Base-by-base conservation (phyloP, 106 monocot species). In the Dendrobium officinale region DNA sequence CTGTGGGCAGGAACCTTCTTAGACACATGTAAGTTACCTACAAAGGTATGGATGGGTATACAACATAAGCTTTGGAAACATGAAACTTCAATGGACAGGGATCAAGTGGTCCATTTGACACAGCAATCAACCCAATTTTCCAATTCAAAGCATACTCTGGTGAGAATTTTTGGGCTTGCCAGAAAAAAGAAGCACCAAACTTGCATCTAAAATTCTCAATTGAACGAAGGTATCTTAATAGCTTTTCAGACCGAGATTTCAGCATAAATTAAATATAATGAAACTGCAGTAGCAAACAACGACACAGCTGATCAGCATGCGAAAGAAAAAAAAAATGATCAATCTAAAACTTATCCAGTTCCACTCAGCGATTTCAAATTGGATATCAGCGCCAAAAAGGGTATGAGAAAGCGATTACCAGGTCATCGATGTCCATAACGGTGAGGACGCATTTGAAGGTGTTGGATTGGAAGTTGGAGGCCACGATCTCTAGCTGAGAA, bases 381-480 rank as follows among this genome's bases (percentile, higher is more conserved):
- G 43, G 37, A 37, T 10, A 9, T 72, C 9, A 41, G 42, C 42
- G 20, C 10, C 3, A 76, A 9, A n/a, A 49, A 8, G 22, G 4
- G 17, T 26, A 11, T 22, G 17, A 22, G 13, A 58, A 10, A 64
- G 17, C n/a, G 16, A 42, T 47, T 78, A 92, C 92, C 64, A 92
- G 86, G 51, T 92, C 88, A 19, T 90, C 86, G 75, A 92, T 80
- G 18, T 92, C 80, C 37, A 51, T 42, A 45, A 84, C 80, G 19
- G 86, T 79, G 81, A 92, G 82, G 43, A 66, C 78, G 17, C 79
- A 84, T 20, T 80, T 75, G 80, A 84, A 92, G 55, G 83, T 76
- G 81, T 79, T 54, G 47, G 84, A 90, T 75, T 80, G 88, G 77
- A 90, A 88, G 58, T 90, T 87, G 19, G 92, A 78, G 67, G 80